Evolutionary conservation across 164 flowering plant genomes (phyloP).

Genomic region (Platanus orientalis): DNA sequence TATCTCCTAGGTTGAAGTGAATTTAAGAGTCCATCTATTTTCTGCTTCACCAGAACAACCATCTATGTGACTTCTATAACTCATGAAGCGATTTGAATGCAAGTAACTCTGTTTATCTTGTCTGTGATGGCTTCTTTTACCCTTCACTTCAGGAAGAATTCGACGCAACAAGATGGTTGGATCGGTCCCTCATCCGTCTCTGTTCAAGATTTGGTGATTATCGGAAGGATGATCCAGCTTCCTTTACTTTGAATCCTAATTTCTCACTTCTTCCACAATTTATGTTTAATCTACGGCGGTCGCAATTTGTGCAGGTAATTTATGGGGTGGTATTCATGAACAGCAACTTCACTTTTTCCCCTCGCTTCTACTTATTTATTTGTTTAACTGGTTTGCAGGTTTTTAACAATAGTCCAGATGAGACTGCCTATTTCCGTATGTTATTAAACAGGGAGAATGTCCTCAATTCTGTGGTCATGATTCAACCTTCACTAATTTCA

Average conservation of each 20-base stretch:
- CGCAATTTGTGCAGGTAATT: slow-evolving; percentile 93
- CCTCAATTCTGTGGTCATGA: slow-evolving; percentile 88
- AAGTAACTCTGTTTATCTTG: background rate
- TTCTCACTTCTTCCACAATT: slow-evolving; percentile 94
- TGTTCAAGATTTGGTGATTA: slow-evolving; percentile 97
- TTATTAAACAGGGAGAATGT: slow-evolving; percentile 77
- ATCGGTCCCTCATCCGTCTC: slow-evolving; percentile 78
- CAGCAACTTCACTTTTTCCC: background rate
- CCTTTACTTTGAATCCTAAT: slow-evolving; percentile 78
- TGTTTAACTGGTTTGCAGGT: slow-evolving; percentile 43
- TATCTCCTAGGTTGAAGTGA: no score
- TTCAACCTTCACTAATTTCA: slow-evolving; percentile 87
- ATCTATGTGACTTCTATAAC: background rate
- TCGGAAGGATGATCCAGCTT: slow-evolving; percentile 87
- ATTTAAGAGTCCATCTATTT: background rate
- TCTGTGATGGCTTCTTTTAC: background rate
- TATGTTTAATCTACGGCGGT: slow-evolving; percentile 91
- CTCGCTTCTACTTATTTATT: background rate
- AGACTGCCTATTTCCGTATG: slow-evolving; percentile 97
- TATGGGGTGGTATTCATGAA: background rate
- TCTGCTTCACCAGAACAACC: background rate
- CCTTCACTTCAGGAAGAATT: slow-evolving; percentile 68
- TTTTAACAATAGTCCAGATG: slow-evolving; percentile 98
- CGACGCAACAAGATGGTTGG: slow-evolving; percentile 97
- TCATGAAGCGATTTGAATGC: background rate